Evolutionary conservation across 2,329 filamentous ascomycete species (phyloP).

Genomic region (Aspergillus viridinutans): DNA sequence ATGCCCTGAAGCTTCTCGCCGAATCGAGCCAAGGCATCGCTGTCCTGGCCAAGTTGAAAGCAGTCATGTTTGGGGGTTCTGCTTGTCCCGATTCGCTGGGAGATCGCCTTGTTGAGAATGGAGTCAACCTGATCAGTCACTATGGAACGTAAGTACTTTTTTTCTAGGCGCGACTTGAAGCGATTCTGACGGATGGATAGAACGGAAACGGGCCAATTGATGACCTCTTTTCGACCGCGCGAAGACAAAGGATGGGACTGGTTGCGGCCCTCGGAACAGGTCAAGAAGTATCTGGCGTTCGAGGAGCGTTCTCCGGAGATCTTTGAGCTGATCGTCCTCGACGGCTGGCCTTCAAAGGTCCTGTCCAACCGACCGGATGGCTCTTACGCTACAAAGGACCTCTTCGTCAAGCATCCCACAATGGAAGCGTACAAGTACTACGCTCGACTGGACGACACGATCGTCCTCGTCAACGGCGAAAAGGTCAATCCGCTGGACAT

Average conservation of each 20-base stretch:
- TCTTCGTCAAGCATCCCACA: slow-evolving; percentile 45
- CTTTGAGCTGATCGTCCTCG: slow-evolving; percentile 33
- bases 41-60: slow-evolving; percentile 43
- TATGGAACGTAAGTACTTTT: slow-evolving; percentile 51
- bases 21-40: slow-evolving; percentile 55
- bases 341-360: slow-evolving; percentile 38
- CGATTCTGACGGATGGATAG: slow-evolving; percentile 23
- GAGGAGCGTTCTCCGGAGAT: slow-evolving; percentile 34
- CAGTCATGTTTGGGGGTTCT: slow-evolving; percentile 57
- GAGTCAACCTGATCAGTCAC: slow-evolving; percentile 54
- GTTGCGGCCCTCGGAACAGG: slow-evolving; percentile 41
- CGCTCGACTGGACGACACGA: slow-evolving; percentile 44
- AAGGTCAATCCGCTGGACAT: slow-evolving; percentile 47
- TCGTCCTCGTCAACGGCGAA: slow-evolving; percentile 49
- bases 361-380: slow-evolving; percentile 45
- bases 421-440: slow-evolving; percentile 47
- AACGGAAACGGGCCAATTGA: slow-evolving; percentile 59
- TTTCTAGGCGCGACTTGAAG: not conserved
- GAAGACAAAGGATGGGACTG: slow-evolving; percentile 61
- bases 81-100: slow-evolving; percentile 58
- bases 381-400: slow-evolving; percentile 48
- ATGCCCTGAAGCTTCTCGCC: slow-evolving; percentile 59
- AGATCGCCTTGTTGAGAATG: slow-evolving; percentile 48
- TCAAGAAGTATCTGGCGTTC: slow-evolving; percentile 42
- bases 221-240: slow-evolving; percentile 54